These are phyloP conservation scores for Suhomyces bribrorum DNA, from an alignment of 1,139 yeast species.

Conservation along the genomic window DNA sequence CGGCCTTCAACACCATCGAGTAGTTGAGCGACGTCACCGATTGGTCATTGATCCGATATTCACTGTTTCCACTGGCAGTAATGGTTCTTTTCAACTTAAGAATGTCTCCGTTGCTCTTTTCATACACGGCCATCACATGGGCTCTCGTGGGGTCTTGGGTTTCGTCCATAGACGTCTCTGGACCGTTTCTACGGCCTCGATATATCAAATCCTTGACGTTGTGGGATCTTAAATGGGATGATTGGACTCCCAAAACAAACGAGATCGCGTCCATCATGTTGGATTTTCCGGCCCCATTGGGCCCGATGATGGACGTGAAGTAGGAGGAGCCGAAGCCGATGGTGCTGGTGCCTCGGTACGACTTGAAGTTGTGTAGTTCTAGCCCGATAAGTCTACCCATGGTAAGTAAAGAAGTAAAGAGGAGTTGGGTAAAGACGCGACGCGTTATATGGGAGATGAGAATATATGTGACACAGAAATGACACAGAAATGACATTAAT, in stretches of 20 bases:
- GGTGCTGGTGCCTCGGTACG: conserved; percentile 73
- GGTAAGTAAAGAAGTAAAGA: background rate
- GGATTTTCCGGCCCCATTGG: conserved; percentile 97
- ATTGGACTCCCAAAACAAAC: conserved; percentile 85
- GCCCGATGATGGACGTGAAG: conserved; percentile 93
- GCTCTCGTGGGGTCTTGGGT: conserved; percentile 59
- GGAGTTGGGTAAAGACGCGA: conserved; percentile 2
- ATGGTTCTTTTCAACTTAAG: conserved; percentile 58
- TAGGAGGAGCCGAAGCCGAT: conserved; percentile 82
- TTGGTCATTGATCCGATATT: conserved; percentile 66
- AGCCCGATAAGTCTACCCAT: conserved; percentile 82
- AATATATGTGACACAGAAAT: background rate
- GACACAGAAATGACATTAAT: too few species aligned
- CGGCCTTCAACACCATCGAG: conserved; percentile 64
- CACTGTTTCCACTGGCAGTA: conserved; percentile 58
- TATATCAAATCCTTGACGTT: conserved; percentile 77
- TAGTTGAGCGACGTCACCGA: conserved; percentile 68
- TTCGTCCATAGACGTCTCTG: conserved; percentile 19
- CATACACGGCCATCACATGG: conserved; percentile 79
- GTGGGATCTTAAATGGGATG: conserved; percentile 74
- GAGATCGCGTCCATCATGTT: conserved; percentile 99
- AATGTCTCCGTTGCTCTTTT: conserved; percentile 57
- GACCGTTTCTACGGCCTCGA: conserved; percentile 54
- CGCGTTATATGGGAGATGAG: background rate
- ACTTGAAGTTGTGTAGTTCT: conserved; percentile 84